phyloP scores from a whole-genome alignment of 495 filamentous ascomycete genomes.

The Collariella sp. region DNA sequence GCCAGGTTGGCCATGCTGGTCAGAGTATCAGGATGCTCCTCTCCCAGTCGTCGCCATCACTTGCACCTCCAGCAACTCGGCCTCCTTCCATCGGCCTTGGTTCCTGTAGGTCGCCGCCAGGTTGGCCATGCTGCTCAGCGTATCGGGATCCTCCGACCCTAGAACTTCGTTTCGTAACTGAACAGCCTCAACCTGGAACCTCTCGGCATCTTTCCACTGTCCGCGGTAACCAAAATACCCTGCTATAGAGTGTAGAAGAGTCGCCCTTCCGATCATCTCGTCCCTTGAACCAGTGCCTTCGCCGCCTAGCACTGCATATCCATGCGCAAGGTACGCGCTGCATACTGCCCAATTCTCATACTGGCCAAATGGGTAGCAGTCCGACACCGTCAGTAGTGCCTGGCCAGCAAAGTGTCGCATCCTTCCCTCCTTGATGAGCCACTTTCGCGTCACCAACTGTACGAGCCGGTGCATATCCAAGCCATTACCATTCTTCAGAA shows the following conservation, averaged over 20 bases:
- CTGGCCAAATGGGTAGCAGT: constrained; percentile 27
- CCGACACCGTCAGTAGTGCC: constrained; percentile 27
- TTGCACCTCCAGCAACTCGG: too few relatives aligned
- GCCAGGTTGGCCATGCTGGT: too few relatives aligned
- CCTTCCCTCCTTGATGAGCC: constrained; percentile 27
- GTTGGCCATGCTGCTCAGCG: too few relatives aligned
- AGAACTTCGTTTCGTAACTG: too few relatives aligned
- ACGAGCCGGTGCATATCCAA: constrained; percentile 41
- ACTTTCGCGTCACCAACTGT: constrained; percentile 39
- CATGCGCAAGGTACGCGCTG: constrained; percentile 31
- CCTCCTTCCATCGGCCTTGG: too few relatives aligned
- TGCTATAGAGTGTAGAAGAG: neutral
- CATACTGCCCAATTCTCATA: constrained; percentile 32
- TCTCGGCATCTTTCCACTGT: constrained; percentile 14
- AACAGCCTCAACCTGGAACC: too few relatives aligned
- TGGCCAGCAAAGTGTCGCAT: constrained; percentile 23
- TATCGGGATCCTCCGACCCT: too few relatives aligned
- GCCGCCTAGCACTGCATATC: constrained; percentile 19
- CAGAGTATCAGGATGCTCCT: too few relatives aligned
- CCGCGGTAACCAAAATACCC: constrained; percentile 13
- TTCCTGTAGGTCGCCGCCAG: too few relatives aligned
- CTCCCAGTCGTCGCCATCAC: too few relatives aligned
- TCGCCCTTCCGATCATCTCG: constrained; percentile 12
- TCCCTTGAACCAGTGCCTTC: constrained; percentile 1
- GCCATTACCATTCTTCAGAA: constrained; percentile 21